Conservation (phyloP, 108 stramenopile species). For the Cyclotella choctawhatcheeana region DNA sequence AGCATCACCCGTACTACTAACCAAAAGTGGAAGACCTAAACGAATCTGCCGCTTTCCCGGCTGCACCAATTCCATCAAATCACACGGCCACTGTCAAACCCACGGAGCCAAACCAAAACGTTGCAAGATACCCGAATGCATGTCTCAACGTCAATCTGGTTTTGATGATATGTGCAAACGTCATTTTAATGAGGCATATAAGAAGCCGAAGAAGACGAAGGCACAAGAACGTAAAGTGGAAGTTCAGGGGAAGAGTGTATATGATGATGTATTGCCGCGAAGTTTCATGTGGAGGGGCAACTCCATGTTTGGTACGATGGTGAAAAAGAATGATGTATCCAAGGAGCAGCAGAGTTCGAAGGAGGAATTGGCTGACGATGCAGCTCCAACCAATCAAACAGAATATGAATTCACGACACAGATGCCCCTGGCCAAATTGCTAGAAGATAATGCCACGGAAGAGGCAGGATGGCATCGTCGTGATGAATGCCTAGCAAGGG, state of each 20-base stretch:
- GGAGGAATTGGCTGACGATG: not conserved
- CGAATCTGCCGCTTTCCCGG: conserved; percentile 63
- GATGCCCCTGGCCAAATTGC: conserved; percentile 22
- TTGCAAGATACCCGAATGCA: conserved; percentile 70
- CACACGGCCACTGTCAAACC: conserved; percentile 72
- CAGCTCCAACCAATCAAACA: not conserved
- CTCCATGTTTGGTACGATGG: not conserved
- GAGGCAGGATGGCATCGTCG: conserved; percentile 78
- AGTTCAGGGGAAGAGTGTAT: conserved; percentile 61
- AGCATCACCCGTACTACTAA: not conserved
- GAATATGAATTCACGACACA: not conserved
- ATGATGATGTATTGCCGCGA: conserved; percentile 64
- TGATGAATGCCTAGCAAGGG: conserved; percentile 73
- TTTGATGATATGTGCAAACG: conserved; percentile 78
- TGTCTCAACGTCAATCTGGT: conserved; percentile 62
- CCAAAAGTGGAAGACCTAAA: not conserved
- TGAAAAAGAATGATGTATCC: not conserved
- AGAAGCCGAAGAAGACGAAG: conserved; percentile 17
- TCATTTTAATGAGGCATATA: conserved; percentile 57
- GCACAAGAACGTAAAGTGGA: conserved; percentile 31
- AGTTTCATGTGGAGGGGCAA: conserved; percentile 55
- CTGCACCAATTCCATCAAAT: conserved; percentile 65
- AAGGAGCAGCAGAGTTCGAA: conserved; percentile 11
- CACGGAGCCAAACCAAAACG: conserved; percentile 80
- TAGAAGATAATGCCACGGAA: conserved; percentile 23